Evolutionary conservation across 2,329 filamentous ascomycete species (phyloP), one percentile per base, ranked within the genome.

Genomic region (Cordyceps pruinosa): DNA sequence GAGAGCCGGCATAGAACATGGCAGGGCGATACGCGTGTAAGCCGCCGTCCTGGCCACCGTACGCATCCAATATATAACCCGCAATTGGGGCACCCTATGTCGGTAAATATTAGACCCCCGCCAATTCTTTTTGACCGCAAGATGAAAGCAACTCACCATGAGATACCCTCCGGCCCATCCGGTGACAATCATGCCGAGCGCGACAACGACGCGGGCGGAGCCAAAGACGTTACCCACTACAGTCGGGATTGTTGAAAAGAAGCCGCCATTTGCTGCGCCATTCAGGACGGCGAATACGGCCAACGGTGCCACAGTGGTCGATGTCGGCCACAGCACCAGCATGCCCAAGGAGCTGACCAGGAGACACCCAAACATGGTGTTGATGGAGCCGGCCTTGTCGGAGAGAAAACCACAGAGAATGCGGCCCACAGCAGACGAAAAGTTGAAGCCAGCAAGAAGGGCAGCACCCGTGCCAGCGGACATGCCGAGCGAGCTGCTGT

Each of bases 91-190:
- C 74, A 1, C 80, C 80, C 75, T 77, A 42, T 4, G 44, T 42
- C 35, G 49, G 34, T 8, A 2, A 30, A 25, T 25, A 52, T 63
- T 39, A 65, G 59, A 39, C 35, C 9, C n/a, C 21, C 2, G 26
- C 28, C 2, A 13, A 1, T 19, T 5, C 35, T 7, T n/a, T 17
- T n/a, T 8, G 15, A n/a, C 15, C 4, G 35, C 4, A 15, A 54
- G 32, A 51, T 44, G 9, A 56, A 15, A 56, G 15, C n/a, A 34
- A 68, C 74, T 67, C 63, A 80, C 80, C 70, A 85, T 74, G 2
- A 86, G 70, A 68, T 86, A 87, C 0, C 84, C 83, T 1, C 77
- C 78, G 2, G 76, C 73, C 83, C 83, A 87, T 2, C 80, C 79
- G 0, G 78, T 84, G 2, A 84, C 76, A 37, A 82, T 75, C 81